Conservation (phyloP, 31 red algal species). For the Pterothamnion heteromorphum region DNA sequence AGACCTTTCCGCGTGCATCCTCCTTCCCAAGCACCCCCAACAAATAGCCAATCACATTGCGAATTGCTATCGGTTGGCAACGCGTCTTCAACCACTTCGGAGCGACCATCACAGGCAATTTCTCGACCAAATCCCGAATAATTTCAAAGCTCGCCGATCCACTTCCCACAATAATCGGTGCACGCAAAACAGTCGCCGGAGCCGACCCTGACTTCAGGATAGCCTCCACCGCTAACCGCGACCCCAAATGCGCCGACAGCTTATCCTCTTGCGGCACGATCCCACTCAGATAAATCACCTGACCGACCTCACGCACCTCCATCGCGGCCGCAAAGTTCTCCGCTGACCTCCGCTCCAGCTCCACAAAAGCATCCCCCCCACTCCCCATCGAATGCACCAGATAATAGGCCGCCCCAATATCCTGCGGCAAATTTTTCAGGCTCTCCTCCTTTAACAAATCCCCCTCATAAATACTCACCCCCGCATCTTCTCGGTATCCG, state of each 20-base stretch:
- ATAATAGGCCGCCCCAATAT: constrained; percentile 32
- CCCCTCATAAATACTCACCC: not conserved
- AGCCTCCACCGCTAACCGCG: not conserved
- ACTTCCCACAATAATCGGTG: constrained; percentile 9
- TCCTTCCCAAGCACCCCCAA: not conserved
- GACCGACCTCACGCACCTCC: not conserved
- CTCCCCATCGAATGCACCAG: constrained; percentile 3
- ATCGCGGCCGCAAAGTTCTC: not conserved
- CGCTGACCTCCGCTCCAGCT: not conserved
- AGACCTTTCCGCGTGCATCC: not conserved
- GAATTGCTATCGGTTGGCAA: constrained; percentile 15
- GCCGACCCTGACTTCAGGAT: not conserved
- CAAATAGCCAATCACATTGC: not conserved
- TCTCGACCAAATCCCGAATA: constrained; percentile 4
- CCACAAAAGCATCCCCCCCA: not conserved
- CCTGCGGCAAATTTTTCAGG: not conserved
- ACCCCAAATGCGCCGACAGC: constrained; percentile 1
- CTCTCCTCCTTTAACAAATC: not conserved
- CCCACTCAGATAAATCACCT: constrained; percentile 14
- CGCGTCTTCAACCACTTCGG: constrained; percentile 16
- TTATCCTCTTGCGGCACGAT: not conserved
- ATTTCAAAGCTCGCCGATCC: constrained; percentile 33
- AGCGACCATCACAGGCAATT: not conserved
- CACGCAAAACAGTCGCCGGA: constrained; percentile 19
- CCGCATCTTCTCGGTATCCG: not conserved